A percentile compares a stretch with the other conserved stretches of the same genome.
Evolutionary conservation across 768 basidiomycete species (phyloP).

Genomic region (Tylopilus sp.): DNA sequence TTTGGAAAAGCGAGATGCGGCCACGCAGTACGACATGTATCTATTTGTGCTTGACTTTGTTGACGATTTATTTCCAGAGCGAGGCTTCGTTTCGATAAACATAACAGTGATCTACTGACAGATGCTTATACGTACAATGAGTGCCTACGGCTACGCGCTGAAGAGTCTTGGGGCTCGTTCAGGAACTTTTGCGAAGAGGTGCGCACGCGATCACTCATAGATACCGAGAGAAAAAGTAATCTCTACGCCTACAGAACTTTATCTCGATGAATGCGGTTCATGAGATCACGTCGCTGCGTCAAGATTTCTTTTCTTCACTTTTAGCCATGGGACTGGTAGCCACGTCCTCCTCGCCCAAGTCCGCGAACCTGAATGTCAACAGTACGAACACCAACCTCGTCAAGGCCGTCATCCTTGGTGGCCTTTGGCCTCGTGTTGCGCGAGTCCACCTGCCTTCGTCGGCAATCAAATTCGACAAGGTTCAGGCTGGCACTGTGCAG

Average conservation of each 20-base stretch:
- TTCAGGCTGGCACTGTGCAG: slow-evolving; percentile 79
- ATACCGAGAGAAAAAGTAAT: background rate
- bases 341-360: slow-evolving; percentile 40
- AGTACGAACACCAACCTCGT: slow-evolving; percentile 67
- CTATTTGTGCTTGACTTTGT: background rate
- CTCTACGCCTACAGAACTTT: slow-evolving; percentile 57
- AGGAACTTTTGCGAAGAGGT: slow-evolving; percentile 73
- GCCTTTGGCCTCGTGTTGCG: slow-evolving; percentile 82
- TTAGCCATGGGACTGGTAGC: slow-evolving; percentile 68
- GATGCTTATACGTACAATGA: slow-evolving; percentile 74
- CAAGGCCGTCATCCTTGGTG: slow-evolving; percentile 82
- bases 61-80: slow-evolving; percentile 46
- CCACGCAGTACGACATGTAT: slow-evolving; percentile 49
- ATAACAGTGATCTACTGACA: slow-evolving; percentile 82
- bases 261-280: slow-evolving; percentile 71
- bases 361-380: slow-evolving; percentile 59
- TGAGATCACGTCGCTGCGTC: slow-evolving; percentile 73
- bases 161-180: slow-evolving; percentile 45
- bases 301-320: slow-evolving; percentile 73
- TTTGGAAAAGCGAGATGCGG: slow-evolving; percentile 80
- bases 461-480: slow-evolving; percentile 79
- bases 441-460: slow-evolving; percentile 70
- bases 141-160: slow-evolving; percentile 47
- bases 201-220: background rate
- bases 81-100: slow-evolving; percentile 61